These are phyloP conservation scores for Leccinum ponderosum DNA, from an alignment of 1,284 basidiomycete genomes.

Conservation along the genomic window DNA sequence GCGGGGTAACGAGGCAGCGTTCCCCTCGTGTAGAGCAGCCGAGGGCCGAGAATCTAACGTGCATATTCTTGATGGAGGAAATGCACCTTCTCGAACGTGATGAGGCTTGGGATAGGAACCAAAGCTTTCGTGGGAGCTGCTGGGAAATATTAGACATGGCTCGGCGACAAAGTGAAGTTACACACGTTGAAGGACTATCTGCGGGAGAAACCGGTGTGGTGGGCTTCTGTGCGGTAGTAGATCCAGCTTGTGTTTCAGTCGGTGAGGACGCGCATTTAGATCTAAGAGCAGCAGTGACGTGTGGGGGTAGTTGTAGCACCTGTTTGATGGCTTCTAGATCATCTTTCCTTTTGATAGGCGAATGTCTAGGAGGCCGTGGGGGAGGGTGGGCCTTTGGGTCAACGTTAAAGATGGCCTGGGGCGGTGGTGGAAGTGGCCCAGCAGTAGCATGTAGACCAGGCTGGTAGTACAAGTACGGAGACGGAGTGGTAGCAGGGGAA, in stretches of 20 bases:
- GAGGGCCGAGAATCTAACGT: conserved; percentile 33
- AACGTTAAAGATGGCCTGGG: conserved; percentile 53
- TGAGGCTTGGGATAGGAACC: conserved; percentile 30
- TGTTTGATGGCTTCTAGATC: conserved; percentile 58
- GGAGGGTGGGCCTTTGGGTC: conserved; percentile 49
- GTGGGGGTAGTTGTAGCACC: conserved; percentile 55
- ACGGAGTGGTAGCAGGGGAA: conserved; percentile 28
- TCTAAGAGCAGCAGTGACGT: conserved; percentile 48
- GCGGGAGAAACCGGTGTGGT: background rate
- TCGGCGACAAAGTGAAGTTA: background rate
- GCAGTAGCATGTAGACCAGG: conserved; percentile 70
- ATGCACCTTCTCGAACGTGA: conserved; percentile 69
- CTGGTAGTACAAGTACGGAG: conserved; percentile 58
- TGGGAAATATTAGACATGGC: background rate
- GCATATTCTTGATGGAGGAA: conserved; percentile 49
- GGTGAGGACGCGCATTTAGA: conserved; percentile 17
- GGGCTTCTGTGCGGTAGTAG: conserved; percentile 7
- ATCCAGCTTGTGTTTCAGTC: conserved; percentile 4
- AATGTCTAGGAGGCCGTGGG: conserved; percentile 65
- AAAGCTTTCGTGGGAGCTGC: conserved; percentile 23
- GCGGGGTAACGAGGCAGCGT: conserved; percentile 18
- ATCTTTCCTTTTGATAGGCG: conserved; percentile 45
- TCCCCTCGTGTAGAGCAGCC: conserved; percentile 16
- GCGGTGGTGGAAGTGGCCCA: conserved; percentile 69
- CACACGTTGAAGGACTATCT: conserved; percentile 25